Evolutionary conservation across 352 stramenopile species (phyloP).

Genomic region (Globisporangium polare): DNA sequence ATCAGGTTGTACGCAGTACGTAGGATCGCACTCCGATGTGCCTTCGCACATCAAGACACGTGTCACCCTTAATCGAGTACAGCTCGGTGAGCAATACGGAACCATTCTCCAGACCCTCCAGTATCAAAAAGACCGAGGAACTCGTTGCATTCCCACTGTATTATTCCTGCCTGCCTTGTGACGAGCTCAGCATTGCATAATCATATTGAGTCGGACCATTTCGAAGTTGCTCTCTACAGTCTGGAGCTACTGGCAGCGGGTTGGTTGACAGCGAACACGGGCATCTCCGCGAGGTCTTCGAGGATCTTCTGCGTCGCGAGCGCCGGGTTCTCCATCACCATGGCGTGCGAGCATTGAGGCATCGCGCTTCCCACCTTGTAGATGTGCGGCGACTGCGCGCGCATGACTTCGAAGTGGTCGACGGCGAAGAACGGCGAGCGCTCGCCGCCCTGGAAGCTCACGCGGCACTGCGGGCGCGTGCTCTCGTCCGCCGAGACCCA

Average conservation of each 20-base stretch:
- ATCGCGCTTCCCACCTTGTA: conserved; percentile 28
- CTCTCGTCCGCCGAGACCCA: conserved; percentile 27
- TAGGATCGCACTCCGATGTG: too few species aligned
- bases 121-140: too few species aligned
- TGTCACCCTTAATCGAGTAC: too few species aligned
- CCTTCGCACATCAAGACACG: too few species aligned
- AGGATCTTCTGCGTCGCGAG: conserved; percentile 24
- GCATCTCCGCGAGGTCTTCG: conserved; percentile 21
- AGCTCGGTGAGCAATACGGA: too few species aligned
- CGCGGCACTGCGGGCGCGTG: conserved; percentile 25
- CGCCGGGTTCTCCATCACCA: conserved; percentile 36
- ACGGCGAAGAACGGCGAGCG: conserved; percentile 30
- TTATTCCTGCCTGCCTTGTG: too few species aligned
- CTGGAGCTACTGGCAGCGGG: neutral
- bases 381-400: conserved; percentile 20
- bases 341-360: conserved; percentile 26
- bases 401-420: conserved; percentile 21
- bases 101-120: too few species aligned
- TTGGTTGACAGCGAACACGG: neutral
- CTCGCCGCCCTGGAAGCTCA: conserved; percentile 31
- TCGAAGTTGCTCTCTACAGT: conserved; percentile 7
- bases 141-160: too few species aligned
- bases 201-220: too few species aligned
- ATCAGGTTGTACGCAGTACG: too few species aligned
- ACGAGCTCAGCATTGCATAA: too few species aligned